A percentile compares a stretch with the other conserved stretches of the same genome.
phyloP scores from a whole-genome alignment of 2,329 filamentous ascomycete genomes.

The Diplodia intermedia region DNA sequence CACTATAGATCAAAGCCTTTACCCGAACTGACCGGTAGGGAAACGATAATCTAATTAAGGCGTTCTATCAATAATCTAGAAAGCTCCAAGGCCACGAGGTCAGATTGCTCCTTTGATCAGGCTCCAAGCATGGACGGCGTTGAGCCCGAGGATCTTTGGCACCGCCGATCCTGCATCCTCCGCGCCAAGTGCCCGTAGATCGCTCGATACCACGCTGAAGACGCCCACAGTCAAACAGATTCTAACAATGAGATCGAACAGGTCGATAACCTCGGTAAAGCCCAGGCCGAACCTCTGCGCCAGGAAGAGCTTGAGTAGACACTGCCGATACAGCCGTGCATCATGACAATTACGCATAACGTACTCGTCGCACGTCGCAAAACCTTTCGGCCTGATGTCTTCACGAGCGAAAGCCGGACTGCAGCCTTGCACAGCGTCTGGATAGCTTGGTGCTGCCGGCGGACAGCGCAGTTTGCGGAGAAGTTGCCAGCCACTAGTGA shows the following conservation, averaged over 20 bases:
- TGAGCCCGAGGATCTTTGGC: background rate
- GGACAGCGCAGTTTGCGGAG: conserved; percentile 50
- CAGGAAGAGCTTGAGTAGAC: conserved; percentile 51
- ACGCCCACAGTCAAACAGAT: conserved; percentile 17
- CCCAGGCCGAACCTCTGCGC: conserved; percentile 51
- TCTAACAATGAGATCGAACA: conserved; percentile 40
- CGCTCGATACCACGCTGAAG: background rate
- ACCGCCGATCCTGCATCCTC: background rate
- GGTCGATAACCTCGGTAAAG: conserved; percentile 44
- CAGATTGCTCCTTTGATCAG: conserved; percentile 18
- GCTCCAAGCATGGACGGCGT: conserved; percentile 25
- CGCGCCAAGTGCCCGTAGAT: background rate
- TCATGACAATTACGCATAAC: conserved; percentile 37
- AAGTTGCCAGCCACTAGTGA: conserved; percentile 47
- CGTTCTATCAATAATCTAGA: conserved; percentile 1
- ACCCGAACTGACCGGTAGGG: background rate
- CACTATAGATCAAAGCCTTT: background rate
- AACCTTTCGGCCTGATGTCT: conserved; percentile 49
- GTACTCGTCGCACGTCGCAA: conserved; percentile 51
- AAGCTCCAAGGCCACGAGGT: background rate
- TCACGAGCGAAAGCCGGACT: conserved; percentile 36
- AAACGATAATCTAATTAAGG: background rate
- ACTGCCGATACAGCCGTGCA: conserved; percentile 47
- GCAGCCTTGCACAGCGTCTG: background rate
- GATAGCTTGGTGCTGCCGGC: conserved; percentile 49